Conservation (phyloP, 306 rosid genomes). For the Sechiopsis laciniata region DNA sequence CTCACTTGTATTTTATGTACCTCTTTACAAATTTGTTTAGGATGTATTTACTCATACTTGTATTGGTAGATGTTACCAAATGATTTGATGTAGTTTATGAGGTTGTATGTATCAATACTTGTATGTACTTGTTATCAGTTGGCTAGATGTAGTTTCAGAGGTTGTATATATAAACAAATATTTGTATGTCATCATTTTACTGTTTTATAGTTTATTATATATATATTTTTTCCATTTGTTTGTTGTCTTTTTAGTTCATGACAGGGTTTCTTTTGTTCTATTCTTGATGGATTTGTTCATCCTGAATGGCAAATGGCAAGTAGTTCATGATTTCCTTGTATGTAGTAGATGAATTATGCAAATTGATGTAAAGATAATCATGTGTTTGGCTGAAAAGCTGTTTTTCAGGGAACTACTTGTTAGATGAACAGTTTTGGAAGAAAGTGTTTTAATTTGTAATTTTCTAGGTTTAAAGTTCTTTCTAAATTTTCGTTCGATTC, state of each 20-base stretch:
- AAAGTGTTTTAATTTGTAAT: too few species aligned
- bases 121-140: neutral
- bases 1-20: conserved; percentile 17
- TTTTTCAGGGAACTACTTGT: too few species aligned
- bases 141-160: neutral
- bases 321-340: neutral
- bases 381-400: too few species aligned
- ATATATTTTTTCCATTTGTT: too few species aligned
- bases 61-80: conserved; percentile 10
- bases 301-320: neutral
- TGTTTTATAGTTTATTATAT: neutral
- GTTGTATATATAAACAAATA: neutral
- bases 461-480: too few species aligned
- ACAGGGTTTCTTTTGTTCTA: neutral
- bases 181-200: neutral
- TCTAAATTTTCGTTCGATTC: too few species aligned
- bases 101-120: conserved; percentile 1
- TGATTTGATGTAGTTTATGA: neutral
- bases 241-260: neutral
- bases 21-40: conserved; percentile 5
- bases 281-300: neutral
- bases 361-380: neutral
- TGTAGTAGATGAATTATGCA: neutral
- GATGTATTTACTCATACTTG: conserved; percentile 15
- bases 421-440: too few species aligned